Conservation (phyloP, 169 alveolate genomes). For the Plasmodium inui region DNA sequence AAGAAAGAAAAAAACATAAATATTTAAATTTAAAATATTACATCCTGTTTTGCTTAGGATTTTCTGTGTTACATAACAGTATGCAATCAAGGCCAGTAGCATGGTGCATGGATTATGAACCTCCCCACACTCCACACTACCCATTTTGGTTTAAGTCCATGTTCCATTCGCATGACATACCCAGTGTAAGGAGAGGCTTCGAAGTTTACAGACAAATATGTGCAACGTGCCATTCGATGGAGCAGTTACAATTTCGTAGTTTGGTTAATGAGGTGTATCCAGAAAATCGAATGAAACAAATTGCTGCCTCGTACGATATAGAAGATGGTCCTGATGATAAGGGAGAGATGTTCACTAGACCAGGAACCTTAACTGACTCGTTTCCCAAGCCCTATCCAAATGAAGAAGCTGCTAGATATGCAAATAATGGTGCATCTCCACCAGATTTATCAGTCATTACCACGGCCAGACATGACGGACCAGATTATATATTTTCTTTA, state of each 20-base stretch:
- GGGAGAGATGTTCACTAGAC: slow-evolving; percentile 91
- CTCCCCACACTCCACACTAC: slow-evolving; percentile 89
- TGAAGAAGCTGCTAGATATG: slow-evolving; percentile 94
- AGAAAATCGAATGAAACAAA: slow-evolving; percentile 88
- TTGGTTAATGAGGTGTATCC: slow-evolving; percentile 90
- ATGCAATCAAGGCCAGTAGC: slow-evolving; percentile 90
- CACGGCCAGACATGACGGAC: slow-evolving; percentile 93
- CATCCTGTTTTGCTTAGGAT: slow-evolving; percentile 88
- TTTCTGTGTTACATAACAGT: slow-evolving; percentile 84
- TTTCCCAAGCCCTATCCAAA: slow-evolving; percentile 91
- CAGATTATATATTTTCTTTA: slow-evolving; percentile 94
- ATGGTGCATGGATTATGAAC: slow-evolving; percentile 90
- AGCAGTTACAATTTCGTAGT: slow-evolving; percentile 88
- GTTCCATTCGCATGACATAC: slow-evolving; percentile 90
- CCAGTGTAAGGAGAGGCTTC: slow-evolving; percentile 89
- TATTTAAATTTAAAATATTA: slow-evolving; percentile 86
- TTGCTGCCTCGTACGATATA: slow-evolving; percentile 91
- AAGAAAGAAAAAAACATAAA: slow-evolving; percentile 83
- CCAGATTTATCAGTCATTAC: slow-evolving; percentile 95
- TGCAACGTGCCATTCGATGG: slow-evolving; percentile 92
- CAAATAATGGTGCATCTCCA: slow-evolving; percentile 97
- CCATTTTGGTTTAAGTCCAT: slow-evolving; percentile 91
- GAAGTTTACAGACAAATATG: slow-evolving; percentile 92
- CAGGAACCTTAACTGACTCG: slow-evolving; percentile 89
- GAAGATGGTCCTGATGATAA: slow-evolving; percentile 91